These are phyloP conservation scores for Sicyos baderoa DNA, from an alignment of 306 rosid genomes.

Conservation along the genomic window DNA sequence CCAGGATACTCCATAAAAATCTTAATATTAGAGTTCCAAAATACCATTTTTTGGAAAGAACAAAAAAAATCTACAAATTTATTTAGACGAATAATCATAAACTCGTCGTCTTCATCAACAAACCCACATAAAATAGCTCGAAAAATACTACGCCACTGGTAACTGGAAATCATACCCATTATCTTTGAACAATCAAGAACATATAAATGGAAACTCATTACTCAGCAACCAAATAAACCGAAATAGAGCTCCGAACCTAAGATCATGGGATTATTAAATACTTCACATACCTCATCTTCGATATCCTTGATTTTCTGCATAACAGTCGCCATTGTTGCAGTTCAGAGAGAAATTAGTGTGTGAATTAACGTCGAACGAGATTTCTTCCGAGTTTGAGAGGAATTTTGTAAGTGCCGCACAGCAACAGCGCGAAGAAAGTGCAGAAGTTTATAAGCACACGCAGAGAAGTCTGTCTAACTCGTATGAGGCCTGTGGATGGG, in stretches of 20 bases:
- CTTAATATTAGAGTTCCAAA: background rate
- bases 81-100: background rate
- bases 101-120: background rate
- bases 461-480: background rate
- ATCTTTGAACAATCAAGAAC: too few species aligned
- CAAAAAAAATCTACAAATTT: background rate
- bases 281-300: conserved; percentile 80
- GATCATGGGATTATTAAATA: background rate
- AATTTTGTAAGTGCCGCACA: background rate
- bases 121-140: background rate
- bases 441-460: background rate
- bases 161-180: background rate
- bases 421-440: background rate
- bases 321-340: conserved; percentile 65
- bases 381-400: background rate
- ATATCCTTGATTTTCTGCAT: conserved; percentile 99
- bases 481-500: background rate
- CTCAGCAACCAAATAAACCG: conserved; percentile 1
- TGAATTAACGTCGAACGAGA: background rate
- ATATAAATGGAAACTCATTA: background rate
- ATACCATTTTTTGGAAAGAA: background rate
- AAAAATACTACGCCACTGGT: background rate
- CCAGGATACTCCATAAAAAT: background rate
- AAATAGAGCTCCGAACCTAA: background rate
- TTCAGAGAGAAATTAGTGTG: background rate